Percentiles rank a stretch among this genome's conserved stretches.
Conservation (phyloP, 345 rosid genomes). For the Eucalyptus polybractea region DNA sequence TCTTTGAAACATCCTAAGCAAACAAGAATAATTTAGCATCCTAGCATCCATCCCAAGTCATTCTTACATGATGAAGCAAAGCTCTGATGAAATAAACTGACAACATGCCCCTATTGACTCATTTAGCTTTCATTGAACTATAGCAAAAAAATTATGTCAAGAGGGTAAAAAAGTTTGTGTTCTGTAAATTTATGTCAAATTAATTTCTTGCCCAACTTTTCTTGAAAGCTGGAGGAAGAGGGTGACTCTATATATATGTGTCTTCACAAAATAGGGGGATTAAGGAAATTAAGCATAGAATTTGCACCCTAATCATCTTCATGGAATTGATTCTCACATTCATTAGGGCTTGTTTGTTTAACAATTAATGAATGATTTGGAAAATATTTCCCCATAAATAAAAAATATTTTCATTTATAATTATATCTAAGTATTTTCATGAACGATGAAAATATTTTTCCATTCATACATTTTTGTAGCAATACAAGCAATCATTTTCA, state of each 20-base stretch:
- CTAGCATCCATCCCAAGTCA: fast-evolving
- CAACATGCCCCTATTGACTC: background rate
- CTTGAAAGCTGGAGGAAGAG: background rate
- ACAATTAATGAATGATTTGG: too few species aligned
- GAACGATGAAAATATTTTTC: too few species aligned
- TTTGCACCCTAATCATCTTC: background rate
- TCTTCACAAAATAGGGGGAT: background rate
- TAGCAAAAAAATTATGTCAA: background rate
- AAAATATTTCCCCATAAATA: too few species aligned
- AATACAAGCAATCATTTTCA: too few species aligned
- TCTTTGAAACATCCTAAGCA: fast-evolving
- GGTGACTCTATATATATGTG: background rate
- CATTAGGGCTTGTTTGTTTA: background rate
- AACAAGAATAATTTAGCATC: background rate
- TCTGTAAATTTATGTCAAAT: background rate
- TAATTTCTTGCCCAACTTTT: background rate
- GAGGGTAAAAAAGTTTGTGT: fast-evolving
- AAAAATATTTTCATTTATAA: background rate
- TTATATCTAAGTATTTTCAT: too few species aligned
- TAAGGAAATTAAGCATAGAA: background rate
- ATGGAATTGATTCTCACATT: background rate
- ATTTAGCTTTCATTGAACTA: background rate
- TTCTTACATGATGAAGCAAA: background rate
- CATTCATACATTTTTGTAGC: background rate
- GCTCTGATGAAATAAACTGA: fast-evolving